Percentiles rank a stretch among this genome's conserved stretches.
Conservation (phyloP, 495 filamentous ascomycete species). For the Extremus antarcticus region DNA sequence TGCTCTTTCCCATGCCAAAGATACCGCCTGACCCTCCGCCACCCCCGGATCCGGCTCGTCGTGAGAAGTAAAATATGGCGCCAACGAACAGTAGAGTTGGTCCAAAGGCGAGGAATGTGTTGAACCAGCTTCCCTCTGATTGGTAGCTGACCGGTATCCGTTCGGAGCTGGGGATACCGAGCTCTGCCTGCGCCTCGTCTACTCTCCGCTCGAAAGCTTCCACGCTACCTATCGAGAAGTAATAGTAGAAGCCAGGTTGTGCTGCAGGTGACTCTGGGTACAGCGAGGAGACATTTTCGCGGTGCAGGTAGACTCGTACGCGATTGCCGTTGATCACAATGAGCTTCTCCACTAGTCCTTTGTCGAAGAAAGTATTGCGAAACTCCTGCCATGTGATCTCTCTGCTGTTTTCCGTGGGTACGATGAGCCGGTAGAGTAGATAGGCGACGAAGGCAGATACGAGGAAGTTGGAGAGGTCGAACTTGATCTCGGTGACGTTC, state of each 20-base stretch:
- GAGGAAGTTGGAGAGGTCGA: conserved; percentile 47
- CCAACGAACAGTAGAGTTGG: conserved; percentile 81
- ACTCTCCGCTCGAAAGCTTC: conserved; percentile 82
- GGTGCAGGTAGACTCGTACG: conserved; percentile 76
- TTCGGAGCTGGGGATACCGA: conserved; percentile 71
- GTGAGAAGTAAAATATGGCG: conserved; percentile 59
- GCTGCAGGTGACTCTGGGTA: conserved; percentile 73
- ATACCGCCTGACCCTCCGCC: conserved; percentile 68
- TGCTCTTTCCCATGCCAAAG: conserved; percentile 90
- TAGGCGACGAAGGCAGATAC: conserved; percentile 50
- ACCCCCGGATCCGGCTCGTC: conserved; percentile 51
- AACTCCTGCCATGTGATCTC: conserved; percentile 99
- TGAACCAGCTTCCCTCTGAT: conserved; percentile 57
- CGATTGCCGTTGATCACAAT: conserved; percentile 61
- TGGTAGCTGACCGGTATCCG: conserved; percentile 84
- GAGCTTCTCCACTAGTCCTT: conserved; percentile 88
- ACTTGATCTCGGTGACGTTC: conserved; percentile 39
- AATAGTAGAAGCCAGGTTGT: conserved; percentile 66
- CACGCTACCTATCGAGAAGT: conserved; percentile 90
- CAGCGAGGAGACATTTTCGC: conserved; percentile 61
- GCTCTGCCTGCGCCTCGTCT: conserved; percentile 75
- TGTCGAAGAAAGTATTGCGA: conserved; percentile 80
- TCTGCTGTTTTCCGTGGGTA: conserved; percentile 53
- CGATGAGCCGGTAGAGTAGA: conserved; percentile 47
- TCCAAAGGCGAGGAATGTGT: conserved; percentile 59